Conservation (phyloP, 257 asterid species). For the Solanum commersonii region DNA sequence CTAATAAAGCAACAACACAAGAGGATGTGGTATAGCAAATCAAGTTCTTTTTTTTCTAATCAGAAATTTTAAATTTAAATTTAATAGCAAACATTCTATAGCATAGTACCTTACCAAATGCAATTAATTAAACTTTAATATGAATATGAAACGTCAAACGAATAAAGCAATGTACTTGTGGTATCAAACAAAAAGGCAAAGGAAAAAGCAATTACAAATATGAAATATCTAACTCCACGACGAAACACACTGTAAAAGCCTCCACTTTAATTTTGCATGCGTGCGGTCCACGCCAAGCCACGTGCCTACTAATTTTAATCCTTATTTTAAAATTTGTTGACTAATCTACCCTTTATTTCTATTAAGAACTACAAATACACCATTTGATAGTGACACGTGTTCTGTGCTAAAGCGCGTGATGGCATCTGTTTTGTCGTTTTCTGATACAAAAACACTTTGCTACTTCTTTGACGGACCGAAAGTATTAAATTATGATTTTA, state of each 20-base stretch:
- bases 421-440: constrained; percentile 15
- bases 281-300: constrained; percentile 24
- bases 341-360: neutral
- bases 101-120: fast-evolving
- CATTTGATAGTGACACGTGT: constrained; percentile 5
- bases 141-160: fast-evolving
- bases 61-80: too few relatives aligned
- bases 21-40: too few relatives aligned
- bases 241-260: neutral
- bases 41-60: fast-evolving
- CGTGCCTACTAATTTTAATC: constrained; percentile 12
- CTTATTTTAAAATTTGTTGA: too few relatives aligned
- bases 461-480: fast-evolving
- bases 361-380: neutral
- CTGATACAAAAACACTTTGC: neutral
- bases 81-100: fast-evolving
- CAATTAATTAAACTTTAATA: too few relatives aligned
- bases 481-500: too few relatives aligned
- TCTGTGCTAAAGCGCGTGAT: constrained; percentile 20
- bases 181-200: neutral
- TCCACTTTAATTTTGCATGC: neutral
- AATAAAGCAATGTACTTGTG: too few relatives aligned
- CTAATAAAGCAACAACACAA: too few relatives aligned
- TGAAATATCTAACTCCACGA: neutral
- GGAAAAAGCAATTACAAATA: neutral